phyloP scores from a whole-genome alignment of 257 asterid genomes.

The Solanum peruvianum region DNA sequence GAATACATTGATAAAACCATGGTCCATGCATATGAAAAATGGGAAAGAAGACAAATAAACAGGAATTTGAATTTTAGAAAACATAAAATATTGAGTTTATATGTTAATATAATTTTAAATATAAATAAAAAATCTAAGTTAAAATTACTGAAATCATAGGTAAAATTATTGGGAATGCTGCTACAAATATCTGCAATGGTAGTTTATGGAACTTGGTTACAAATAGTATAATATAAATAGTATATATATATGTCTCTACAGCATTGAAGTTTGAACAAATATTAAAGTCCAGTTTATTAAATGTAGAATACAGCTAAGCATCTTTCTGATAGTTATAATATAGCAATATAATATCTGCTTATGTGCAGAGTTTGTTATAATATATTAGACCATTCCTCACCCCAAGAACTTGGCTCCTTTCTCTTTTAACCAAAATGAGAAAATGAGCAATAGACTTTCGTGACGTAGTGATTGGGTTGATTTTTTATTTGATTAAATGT shows the following conservation, averaged over 20 bases:
- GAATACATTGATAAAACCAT: background rate
- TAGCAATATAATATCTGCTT: background rate
- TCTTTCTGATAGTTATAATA: background rate
- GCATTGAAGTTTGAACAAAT: background rate
- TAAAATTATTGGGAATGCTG: background rate
- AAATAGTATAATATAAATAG: background rate
- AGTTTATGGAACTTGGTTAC: background rate
- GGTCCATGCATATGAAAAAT: background rate
- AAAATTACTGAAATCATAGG: background rate
- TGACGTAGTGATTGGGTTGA: background rate
- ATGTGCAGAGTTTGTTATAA: background rate
- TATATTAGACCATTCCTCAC: background rate
- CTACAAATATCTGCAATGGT: background rate
- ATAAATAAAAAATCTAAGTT: too few relatives aligned
- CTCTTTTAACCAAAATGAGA: background rate
- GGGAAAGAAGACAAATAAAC: background rate
- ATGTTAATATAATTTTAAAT: too few relatives aligned
- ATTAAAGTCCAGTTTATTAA: background rate
- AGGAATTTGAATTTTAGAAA: background rate
- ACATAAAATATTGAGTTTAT: too few relatives aligned
- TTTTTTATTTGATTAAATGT: too few relatives aligned
- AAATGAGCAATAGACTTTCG: background rate
- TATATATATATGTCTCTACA: background rate
- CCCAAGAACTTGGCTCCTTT: background rate
- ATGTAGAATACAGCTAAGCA: slow-evolving; percentile 26